These are phyloP conservation scores for Polyporus tsugae DNA, from an alignment of 1,284 basidiomycete species.

Conservation along the genomic window DNA sequence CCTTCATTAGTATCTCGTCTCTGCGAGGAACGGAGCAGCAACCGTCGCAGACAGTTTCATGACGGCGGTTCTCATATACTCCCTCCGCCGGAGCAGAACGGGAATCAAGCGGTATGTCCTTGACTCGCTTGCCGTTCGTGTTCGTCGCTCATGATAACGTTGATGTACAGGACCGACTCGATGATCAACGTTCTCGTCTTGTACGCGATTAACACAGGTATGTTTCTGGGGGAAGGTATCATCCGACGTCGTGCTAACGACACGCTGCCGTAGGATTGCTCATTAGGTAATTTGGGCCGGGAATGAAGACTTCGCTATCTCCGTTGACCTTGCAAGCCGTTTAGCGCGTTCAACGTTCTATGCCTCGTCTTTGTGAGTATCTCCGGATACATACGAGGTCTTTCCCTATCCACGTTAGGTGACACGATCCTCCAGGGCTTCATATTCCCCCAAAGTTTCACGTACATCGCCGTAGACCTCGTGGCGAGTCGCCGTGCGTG, in stretches of 20 bases:
- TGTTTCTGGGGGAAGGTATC: neutral
- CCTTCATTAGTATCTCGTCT: neutral
- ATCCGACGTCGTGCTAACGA: neutral
- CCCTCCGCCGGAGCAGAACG: neutral
- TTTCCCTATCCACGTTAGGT: too few species aligned
- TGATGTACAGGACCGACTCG: conserved; percentile 13
- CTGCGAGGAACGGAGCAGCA: neutral
- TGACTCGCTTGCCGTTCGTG: neutral
- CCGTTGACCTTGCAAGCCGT: neutral
- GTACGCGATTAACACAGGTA: conserved; percentile 24
- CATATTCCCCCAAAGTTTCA: conserved; percentile 1
- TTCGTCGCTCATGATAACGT: neutral
- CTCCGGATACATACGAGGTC: neutral
- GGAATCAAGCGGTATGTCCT: conserved; percentile 8
- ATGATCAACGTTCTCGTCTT: conserved; percentile 20
- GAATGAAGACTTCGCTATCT: neutral
- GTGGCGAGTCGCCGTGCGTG: neutral
- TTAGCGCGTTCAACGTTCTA: neutral
- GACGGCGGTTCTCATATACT: neutral
- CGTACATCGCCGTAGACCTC: neutral
- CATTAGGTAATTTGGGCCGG: neutral
- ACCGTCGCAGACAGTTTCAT: neutral
- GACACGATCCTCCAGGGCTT: neutral
- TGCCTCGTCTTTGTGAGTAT: neutral
- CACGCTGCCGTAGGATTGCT: neutral